Base-by-base conservation (phyloP, 495 filamentous ascomycete species). In the Lophiostoma macrostomum region DNA sequence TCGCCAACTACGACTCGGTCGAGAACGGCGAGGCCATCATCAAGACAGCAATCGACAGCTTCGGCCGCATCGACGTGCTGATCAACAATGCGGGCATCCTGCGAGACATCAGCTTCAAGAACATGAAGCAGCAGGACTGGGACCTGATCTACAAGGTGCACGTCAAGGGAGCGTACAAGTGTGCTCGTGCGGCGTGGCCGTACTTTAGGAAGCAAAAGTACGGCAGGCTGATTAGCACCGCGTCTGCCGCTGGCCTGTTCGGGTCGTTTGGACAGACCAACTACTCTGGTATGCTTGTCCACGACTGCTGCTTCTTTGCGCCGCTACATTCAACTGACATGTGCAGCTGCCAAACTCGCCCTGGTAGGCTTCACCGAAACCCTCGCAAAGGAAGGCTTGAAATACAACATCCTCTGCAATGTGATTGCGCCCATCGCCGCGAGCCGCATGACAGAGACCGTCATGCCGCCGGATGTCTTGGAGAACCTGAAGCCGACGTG, bases 131-230 rank as follows among this genome's bases (percentile, higher is more conserved):
- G 68, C 69, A 82, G 67, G 94, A 98, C 70, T 98, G 94, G 93
- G 94, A 98, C 67, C 72, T 97, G 54, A 84, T 96, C 67, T 85
- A 91, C 68, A 84, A 80, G 67, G 93, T 98, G 37, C 93, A 98
- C 73, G 87, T 96, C 52, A 88, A 86, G 71, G 93, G 93, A 63
- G 84, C 89, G 61, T 98, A 95, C 77, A 97, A 96, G 85, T 96
- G 90, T 69, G 84, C 94, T 36, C 82, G 86, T 71, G 94, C 93
- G 53, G 93, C 93, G 19, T 98, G 94, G 94, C 93, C 93, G 46
- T 79, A 97, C 71, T 96, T 97, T 81, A 79, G 94, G 62, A 95
- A 96, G 72, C 93, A 98, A 74, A 98, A 96, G 80, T 97, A 88
- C 69, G 93, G 93, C 30, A 82, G 93, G 50, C 76, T 98, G 40